These are phyloP conservation scores for Metarhizium anisopliae DNA, from an alignment of 2,329 filamentous ascomycete genomes.

Conservation along the genomic window DNA sequence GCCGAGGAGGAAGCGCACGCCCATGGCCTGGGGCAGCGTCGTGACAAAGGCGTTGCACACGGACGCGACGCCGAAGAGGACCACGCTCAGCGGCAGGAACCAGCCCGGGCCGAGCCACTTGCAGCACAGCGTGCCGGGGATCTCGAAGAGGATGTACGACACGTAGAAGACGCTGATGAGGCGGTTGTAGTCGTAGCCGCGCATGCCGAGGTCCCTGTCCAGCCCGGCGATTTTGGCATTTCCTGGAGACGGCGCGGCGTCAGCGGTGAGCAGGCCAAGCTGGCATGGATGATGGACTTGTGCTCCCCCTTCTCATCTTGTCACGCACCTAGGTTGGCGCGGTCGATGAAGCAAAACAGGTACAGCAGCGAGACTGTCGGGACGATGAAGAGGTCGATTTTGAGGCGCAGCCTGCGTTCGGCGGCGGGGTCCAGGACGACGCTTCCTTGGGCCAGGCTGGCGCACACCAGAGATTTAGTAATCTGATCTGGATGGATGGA, in stretches of 20 bases:
- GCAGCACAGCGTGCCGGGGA: constrained; percentile 59
- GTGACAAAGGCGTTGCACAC: constrained; percentile 58
- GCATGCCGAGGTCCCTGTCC: constrained; percentile 50
- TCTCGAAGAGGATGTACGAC: constrained; percentile 64
- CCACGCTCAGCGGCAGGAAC: constrained; percentile 55
- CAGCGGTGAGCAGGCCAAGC: too few species aligned
- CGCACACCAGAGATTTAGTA: too few species aligned
- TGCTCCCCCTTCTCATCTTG: too few species aligned
- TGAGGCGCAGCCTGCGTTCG: constrained; percentile 39
- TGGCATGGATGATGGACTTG: neutral
- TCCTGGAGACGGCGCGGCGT: constrained; percentile 28
- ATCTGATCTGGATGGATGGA: too few species aligned
- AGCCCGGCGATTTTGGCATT: constrained; percentile 60
- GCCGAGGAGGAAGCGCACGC: constrained; percentile 58
- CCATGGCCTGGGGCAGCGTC: constrained; percentile 39
- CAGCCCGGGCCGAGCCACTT: constrained; percentile 65
- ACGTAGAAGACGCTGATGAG: constrained; percentile 63
- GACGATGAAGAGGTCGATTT: constrained; percentile 57
- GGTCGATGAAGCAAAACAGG: constrained; percentile 65
- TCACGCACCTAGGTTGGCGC: constrained; percentile 57
- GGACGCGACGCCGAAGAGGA: constrained; percentile 55
- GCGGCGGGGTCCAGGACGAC: too few species aligned
- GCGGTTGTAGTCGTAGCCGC: constrained; percentile 58
- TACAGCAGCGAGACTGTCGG: constrained; percentile 60
- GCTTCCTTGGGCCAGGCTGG: too few species aligned